Evolutionary conservation across 768 basidiomycete species (phyloP), one percentile per base, ranked within the genome.

Genomic region (Imleria badia): DNA sequence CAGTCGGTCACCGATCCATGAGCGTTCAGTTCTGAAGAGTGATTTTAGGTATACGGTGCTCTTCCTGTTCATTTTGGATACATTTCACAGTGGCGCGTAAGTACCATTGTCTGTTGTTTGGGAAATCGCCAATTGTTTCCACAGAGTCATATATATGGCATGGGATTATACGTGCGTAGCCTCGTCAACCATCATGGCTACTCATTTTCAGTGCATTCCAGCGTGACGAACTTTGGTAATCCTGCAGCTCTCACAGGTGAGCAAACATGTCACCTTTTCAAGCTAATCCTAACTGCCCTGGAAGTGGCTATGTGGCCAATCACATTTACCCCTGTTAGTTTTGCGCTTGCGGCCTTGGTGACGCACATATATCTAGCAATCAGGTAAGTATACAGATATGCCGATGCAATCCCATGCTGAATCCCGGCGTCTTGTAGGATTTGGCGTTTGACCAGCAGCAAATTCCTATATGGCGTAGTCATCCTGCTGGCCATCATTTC

Each of bases 281-380:
- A 17, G 22, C 46, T 14, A 5, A 5, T 41, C 2, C 40, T 54
- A n/a, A 59, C 14, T 10, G 7, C 30, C 5, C 3, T 54, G 44
- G 2, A 59, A 79, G 78, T 62, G 38, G 73, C 74, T 45, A 66
- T 63, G n/a, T 82, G 81, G 79, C 77, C 76, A 2, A 78, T 80
- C 44, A 75, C 78, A 1, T 79, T 82, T 52, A 82, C 80, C 0
- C 77, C 81, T 5, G 65, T 74, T 17, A 76, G 75, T 9, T 79
- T 75, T 6, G 68, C 77, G 0, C 61, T 79, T 6, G 74, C 77
- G 17, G 80, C 81, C 0, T 64, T 81, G 23, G 67, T 81, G 17
- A 79, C 81, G 1, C 81, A 83, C 58, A 47, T 67, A 23, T 82
- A 80, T 66, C 66, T 82, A 20, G 74, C 71, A 0, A 71, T 76